Percentiles rank a stretch among this genome's conserved stretches.
Conservation (phyloP, 148 eudicot species). For the Fallopia convolvulus region DNA sequence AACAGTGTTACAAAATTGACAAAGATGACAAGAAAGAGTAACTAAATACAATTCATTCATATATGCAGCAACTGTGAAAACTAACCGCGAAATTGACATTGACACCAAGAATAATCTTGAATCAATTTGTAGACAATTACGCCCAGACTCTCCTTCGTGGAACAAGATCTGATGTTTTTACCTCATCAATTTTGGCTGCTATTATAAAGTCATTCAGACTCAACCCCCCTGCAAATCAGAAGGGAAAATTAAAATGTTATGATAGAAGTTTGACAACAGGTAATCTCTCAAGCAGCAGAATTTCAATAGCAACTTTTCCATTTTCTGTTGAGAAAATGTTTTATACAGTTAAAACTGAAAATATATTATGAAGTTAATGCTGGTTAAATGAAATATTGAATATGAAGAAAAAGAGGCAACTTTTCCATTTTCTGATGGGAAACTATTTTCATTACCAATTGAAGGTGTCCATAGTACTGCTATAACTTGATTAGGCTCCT, state of each 20-base stretch:
- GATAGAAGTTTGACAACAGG: background rate
- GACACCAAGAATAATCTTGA: background rate
- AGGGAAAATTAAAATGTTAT: background rate
- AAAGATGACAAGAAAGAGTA: background rate
- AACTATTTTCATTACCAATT: slow-evolving; percentile 28
- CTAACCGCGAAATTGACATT: background rate
- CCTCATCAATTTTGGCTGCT: slow-evolving; percentile 82
- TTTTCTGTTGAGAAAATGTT: background rate
- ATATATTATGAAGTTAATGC: background rate
- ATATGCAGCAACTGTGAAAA: background rate
- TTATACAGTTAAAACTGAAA: background rate
- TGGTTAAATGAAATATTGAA: background rate
- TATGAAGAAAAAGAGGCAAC: background rate
- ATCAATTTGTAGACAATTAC: slow-evolving; percentile 11
- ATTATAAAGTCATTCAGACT: slow-evolving; percentile 88
- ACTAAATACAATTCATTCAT: background rate
- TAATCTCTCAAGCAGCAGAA: background rate
- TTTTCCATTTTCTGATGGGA: background rate
- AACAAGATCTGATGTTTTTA: slow-evolving; percentile 81
- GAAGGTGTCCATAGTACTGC: slow-evolving; percentile 68
- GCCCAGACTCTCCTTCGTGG: slow-evolving; percentile 87
- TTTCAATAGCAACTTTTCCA: background rate
- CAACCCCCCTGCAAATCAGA: slow-evolving; percentile 57
- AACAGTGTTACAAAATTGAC: background rate
- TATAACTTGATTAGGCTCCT: slow-evolving; percentile 56